These are phyloP conservation scores for Caryopteris hybrid DNA, from an alignment of 305 asterid genomes.

Conservation along the genomic window DNA sequence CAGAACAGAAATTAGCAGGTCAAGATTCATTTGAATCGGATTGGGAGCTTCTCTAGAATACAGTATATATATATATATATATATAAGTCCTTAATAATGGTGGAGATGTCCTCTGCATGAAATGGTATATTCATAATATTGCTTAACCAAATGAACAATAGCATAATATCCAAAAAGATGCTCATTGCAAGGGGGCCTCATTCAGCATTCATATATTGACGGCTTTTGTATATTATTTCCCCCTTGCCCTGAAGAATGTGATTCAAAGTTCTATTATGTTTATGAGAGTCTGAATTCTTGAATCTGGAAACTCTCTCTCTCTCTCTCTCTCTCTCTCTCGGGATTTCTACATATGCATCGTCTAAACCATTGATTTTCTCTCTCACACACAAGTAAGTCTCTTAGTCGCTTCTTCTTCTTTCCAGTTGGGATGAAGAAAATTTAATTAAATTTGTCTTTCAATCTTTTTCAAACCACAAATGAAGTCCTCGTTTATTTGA, in stretches of 20 bases:
- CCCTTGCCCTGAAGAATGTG: not conserved
- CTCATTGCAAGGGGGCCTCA: not conserved
- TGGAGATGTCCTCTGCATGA: not conserved
- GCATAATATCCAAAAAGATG: not conserved
- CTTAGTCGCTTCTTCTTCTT: too few relatives aligned
- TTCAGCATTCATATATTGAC: not conserved
- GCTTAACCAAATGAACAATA: not conserved
- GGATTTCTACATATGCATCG: too few relatives aligned
- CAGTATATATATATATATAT: too few relatives aligned
- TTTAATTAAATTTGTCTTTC: too few relatives aligned
- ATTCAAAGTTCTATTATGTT: not conserved
- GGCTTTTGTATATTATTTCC: not conserved
- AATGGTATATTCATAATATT: too few relatives aligned
- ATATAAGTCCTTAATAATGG: conserved; percentile 21
- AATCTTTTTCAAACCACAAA: too few relatives aligned
- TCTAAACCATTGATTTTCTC: too few relatives aligned
- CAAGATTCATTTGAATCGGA: conserved; percentile 52
- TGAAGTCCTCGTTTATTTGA: too few relatives aligned
- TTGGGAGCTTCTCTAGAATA: conserved; percentile 71
- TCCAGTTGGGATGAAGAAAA: too few relatives aligned
- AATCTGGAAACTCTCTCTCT: too few relatives aligned
- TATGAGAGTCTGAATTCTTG: not conserved
- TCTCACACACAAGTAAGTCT: too few relatives aligned
- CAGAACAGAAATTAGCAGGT: conserved; percentile 10
- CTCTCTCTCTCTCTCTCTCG: not conserved